Evolutionary conservation across 305 asterid genomes (phyloP).

Genomic region (Ruellia speciosa): DNA sequence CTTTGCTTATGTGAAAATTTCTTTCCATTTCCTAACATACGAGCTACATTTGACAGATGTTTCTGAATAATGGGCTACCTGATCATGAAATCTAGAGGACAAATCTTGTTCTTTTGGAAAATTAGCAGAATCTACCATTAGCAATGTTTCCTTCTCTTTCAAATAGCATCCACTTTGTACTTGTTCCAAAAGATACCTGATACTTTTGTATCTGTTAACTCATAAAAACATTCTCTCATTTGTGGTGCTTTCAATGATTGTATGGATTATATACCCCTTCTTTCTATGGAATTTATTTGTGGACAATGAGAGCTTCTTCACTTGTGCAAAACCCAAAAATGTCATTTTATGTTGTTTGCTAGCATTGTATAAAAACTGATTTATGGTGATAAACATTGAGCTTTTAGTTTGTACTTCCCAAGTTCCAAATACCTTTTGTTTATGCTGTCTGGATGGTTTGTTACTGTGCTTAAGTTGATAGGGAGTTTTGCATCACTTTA

Average conservation of each 20-base stretch:
- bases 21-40: neutral
- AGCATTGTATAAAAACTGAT: neutral
- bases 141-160: neutral
- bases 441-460: neutral
- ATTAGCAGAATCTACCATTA: neutral
- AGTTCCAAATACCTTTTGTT: neutral
- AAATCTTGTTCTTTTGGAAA: neutral
- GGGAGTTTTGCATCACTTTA: too few relatives aligned
- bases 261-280: neutral
- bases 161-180: neutral
- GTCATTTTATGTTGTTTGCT: neutral
- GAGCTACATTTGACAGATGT: neutral
- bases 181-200: neutral
- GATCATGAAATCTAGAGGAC: neutral
- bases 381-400: neutral
- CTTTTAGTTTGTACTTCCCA: neutral
- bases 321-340: neutral
- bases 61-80: neutral
- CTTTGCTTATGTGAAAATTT: neutral
- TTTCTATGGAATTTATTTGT: neutral
- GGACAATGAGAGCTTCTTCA: neutral
- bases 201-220: neutral
- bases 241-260: constrained; percentile 5
- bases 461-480: neutral
- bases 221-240: neutral